Percentiles rank a stretch among this genome's conserved stretches.
Conservation (phyloP, 257 asterid genomes). For the Nicotiana knightiana region DNA sequence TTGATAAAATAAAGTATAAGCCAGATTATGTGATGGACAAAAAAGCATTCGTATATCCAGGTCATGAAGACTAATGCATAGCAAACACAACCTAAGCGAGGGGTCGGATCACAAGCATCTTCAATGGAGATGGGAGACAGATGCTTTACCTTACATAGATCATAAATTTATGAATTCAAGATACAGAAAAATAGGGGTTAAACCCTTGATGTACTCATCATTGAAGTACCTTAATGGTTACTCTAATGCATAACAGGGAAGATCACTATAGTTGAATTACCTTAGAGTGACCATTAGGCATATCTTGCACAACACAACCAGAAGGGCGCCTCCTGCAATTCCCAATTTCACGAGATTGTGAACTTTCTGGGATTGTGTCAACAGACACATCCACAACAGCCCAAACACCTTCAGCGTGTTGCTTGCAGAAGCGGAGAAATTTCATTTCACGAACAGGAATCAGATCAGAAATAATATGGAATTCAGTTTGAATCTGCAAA, state of each 20-base stretch:
- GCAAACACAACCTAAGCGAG: not conserved
- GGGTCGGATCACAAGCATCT: not conserved
- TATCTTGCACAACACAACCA: slow-evolving; percentile 64
- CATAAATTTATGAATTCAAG: too few relatives aligned
- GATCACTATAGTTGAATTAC: slow-evolving; percentile 17
- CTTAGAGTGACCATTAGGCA: slow-evolving; percentile 61
- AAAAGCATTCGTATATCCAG: not conserved
- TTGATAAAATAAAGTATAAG: not conserved
- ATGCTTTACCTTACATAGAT: too few relatives aligned
- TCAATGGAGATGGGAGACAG: too few relatives aligned
- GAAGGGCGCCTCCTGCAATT: slow-evolving; percentile 80
- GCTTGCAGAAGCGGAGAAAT: slow-evolving; percentile 75
- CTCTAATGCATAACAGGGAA: not conserved
- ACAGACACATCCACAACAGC: slow-evolving; percentile 77
- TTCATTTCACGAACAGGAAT: slow-evolving; percentile 48
- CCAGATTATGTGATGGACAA: too few relatives aligned
- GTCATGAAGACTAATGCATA: not conserved
- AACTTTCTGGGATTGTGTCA: slow-evolving; percentile 36
- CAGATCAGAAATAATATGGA: slow-evolving; percentile 66
- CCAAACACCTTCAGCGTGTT: slow-evolving; percentile 61
- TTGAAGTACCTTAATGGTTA: too few relatives aligned
- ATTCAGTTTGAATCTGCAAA: slow-evolving; percentile 64
- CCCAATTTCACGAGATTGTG: slow-evolving; percentile 13
- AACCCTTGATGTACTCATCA: too few relatives aligned
- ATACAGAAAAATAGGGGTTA: too few relatives aligned